Base-by-base conservation (phyloP, 2,329 filamentous ascomycete species). In the Exophiala xenobiotica region DNA sequence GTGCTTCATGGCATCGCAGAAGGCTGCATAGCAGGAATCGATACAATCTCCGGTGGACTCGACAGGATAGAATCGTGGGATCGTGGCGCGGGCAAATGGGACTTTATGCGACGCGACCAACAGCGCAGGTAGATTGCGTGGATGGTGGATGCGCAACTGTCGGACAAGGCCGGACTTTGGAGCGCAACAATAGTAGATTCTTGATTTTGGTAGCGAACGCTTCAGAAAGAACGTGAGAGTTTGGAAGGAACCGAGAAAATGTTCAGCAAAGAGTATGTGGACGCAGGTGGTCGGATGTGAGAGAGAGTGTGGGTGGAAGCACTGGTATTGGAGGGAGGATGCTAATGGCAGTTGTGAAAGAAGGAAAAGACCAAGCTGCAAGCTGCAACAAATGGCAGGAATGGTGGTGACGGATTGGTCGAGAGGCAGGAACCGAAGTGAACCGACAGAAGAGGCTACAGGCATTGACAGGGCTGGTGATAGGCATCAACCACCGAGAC, bases 1-100 rank as follows among this genome's bases (percentile, higher is more conserved):
- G 18, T 39, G 26, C 27, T 43, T 52, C 49, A 54, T 46, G 35
- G 27, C 27, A 35, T 46, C 16, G 29, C 29, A 11, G 16, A 33
- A 33, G 29, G 29, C 29, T 33, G 29, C 11, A 12, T 33, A 11
- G 29, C 16, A 12, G 12, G 29, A 9, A 33, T 11, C n/a, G n/a
- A n/a, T n/a, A n/a, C n/a, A n/a, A n/a, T n/a, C n/a, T n/a, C n/a
- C n/a, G n/a, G n/a, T n/a, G n/a, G n/a, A n/a, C n/a, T n/a, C n/a
- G n/a, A n/a, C n/a, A n/a, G n/a, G n/a, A n/a, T n/a, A n/a, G n/a
- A n/a, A n/a, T n/a, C n/a, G n/a, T n/a, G n/a, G n/a, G n/a, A n/a
- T n/a, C n/a, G n/a, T n/a, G n/a, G n/a, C n/a, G n/a, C n/a, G n/a
- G n/a, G n/a, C n/a, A n/a, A n/a, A n/a, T n/a, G n/a, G n/a, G 31